phyloP scores from a whole-genome alignment of 352 stramenopile species.

The Stephanocyclus meneghinianus region DNA sequence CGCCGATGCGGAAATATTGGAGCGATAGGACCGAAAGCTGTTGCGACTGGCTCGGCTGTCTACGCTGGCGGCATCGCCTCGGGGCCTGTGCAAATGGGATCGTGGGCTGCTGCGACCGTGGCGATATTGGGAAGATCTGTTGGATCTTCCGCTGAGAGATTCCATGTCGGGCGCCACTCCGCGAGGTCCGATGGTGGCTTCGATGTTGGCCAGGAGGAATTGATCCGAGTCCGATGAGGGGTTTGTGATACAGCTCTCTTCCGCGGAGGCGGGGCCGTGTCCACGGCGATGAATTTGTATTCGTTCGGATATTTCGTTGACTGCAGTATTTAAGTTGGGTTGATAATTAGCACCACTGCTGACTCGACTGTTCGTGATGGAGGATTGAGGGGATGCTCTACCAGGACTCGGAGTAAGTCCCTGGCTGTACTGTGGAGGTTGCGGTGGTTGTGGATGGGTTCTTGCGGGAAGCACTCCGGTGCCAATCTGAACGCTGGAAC shows the following conservation, averaged over 20 bases:
- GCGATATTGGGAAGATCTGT: constrained; percentile 5
- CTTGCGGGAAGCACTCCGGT: background rate
- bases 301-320: constrained; percentile 10
- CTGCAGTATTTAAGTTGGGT: constrained; percentile 9
- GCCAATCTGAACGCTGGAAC: background rate
- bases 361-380: background rate
- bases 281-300: background rate
- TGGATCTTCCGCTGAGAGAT: constrained; percentile 52
- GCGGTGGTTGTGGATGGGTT: background rate
- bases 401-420: background rate
- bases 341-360: constrained; percentile 4
- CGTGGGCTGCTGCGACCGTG: constrained; percentile 10
- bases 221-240: constrained; percentile 18
- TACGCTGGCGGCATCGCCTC: constrained; percentile 44
- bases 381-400: constrained; percentile 4
- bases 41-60: constrained; percentile 45
- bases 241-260: background rate
- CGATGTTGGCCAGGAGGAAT: constrained; percentile 65
- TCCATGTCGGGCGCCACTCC: constrained; percentile 67
- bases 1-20: constrained; percentile 57
- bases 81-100: constrained; percentile 2
- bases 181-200: constrained; percentile 61
- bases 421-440: background rate
- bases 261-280: background rate
- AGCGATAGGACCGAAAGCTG: constrained; percentile 67